These are phyloP conservation scores for Fusarium agapanthi DNA, from an alignment of 2,329 filamentous ascomycete genomes.

Conservation along the genomic window DNA sequence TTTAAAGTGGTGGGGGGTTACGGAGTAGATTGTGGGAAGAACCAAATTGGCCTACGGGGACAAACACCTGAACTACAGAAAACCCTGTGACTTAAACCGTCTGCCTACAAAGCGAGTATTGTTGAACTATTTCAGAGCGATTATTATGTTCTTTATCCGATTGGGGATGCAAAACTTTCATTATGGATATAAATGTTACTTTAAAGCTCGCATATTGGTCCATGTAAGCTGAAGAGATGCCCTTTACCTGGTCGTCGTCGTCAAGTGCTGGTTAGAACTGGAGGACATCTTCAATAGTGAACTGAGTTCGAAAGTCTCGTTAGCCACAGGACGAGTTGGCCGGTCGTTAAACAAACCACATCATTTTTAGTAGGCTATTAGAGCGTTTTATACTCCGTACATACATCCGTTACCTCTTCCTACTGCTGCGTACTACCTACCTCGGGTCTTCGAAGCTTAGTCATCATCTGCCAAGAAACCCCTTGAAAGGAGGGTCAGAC, in stretches of 20 bases:
- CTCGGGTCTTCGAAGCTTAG: constrained; percentile 20
- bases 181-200: not conserved
- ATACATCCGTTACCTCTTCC: not conserved
- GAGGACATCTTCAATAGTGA: not conserved
- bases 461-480: constrained; percentile 23
- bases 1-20: constrained; percentile 43
- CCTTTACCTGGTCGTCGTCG: not conserved
- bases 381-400: not conserved
- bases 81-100: not conserved
- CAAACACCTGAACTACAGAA: not conserved
- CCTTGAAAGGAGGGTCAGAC: constrained; percentile 34
- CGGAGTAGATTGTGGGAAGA: not conserved
- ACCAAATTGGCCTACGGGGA: not conserved
- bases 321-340: not conserved
- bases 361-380: not conserved
- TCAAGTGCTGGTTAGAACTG: not conserved
- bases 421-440: not conserved
- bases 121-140: not conserved
- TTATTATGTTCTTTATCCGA: not conserved
- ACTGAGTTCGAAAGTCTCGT: not conserved
- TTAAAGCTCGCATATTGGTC: not conserved
- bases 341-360: not conserved
- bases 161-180: not conserved
- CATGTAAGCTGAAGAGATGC: not conserved
- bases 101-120: not conserved